Evolutionary conservation across 768 basidiomycete species (phyloP).

Genomic region (Leucocoprinus birnbaumii): DNA sequence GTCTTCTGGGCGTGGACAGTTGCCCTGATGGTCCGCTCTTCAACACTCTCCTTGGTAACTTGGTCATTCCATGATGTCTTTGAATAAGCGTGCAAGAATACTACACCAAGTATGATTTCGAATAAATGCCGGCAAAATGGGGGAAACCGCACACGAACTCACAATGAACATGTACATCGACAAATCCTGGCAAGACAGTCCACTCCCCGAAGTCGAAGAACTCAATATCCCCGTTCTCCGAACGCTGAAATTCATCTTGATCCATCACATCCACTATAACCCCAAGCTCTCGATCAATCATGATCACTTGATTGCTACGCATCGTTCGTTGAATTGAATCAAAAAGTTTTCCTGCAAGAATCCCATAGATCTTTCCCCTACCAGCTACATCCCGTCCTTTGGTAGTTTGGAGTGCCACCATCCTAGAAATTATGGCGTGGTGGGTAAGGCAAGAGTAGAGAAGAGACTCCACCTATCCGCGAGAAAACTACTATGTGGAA

Average conservation of each 20-base stretch:
- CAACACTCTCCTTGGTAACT: constrained; percentile 51
- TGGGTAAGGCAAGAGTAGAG: background rate
- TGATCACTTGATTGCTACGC: constrained; percentile 42
- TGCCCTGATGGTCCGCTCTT: constrained; percentile 59
- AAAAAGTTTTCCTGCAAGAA: constrained; percentile 48
- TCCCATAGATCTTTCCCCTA: constrained; percentile 16
- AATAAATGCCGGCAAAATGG: no score
- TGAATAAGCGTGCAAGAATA: constrained; percentile 59
- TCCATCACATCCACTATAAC: constrained; percentile 43
- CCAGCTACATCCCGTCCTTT: background rate
- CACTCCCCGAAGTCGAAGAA: constrained; percentile 42
- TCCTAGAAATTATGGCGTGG: background rate
- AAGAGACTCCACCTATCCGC: background rate
- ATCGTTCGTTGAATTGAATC: constrained; percentile 42
- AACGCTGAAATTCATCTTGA: constrained; percentile 8
- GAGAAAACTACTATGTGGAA: no score
- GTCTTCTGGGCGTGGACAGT: constrained; percentile 56
- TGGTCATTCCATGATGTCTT: constrained; percentile 65
- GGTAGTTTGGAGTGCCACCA: background rate
- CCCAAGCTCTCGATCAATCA: constrained; percentile 42
- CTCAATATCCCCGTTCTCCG: constrained; percentile 20
- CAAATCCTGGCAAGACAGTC: constrained; percentile 56
- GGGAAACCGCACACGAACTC: no score
- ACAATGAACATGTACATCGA: constrained; percentile 58
- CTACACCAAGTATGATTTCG: constrained; percentile 24